These are phyloP conservation scores for Alternaria postmessia DNA, from an alignment of 2,329 filamentous ascomycete genomes.

Conservation along the genomic window DNA sequence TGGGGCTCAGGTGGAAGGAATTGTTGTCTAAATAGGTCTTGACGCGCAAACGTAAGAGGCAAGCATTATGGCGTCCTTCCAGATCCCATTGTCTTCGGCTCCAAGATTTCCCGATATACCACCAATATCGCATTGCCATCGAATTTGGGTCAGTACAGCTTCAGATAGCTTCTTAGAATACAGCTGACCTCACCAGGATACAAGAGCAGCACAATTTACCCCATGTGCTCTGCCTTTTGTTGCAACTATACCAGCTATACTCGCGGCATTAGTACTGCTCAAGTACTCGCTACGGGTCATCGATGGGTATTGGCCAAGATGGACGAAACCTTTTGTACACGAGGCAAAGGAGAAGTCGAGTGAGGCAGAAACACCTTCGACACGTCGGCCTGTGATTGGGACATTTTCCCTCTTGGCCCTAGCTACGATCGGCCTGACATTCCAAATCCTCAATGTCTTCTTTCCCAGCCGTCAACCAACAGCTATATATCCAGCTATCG, in stretches of 20 bases:
- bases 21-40: constrained; percentile 23
- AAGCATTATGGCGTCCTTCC: constrained; percentile 36
- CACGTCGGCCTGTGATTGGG: constrained; percentile 36
- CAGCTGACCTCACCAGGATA: constrained; percentile 40
- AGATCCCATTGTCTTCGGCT: constrained; percentile 30
- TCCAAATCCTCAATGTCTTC: constrained; percentile 39
- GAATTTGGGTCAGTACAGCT: constrained; percentile 36
- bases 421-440: constrained; percentile 34
- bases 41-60: constrained; percentile 2
- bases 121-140: constrained; percentile 35
- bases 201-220: constrained; percentile 49
- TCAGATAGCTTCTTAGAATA: neutral
- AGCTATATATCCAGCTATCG: constrained; percentile 38
- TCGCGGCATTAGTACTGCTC: constrained; percentile 51
- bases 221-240: constrained; percentile 53
- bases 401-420: constrained; percentile 39
- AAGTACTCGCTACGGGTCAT: constrained; percentile 45
- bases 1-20: constrained; percentile 33
- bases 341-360: constrained; percentile 40
- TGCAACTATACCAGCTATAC: constrained; percentile 47
- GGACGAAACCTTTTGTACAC: constrained; percentile 61
- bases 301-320: constrained; percentile 54
- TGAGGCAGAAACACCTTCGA: constrained; percentile 41
- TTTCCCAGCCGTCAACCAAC: constrained; percentile 24
- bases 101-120: constrained; percentile 20